Base-by-base conservation (phyloP, 2,329 filamentous ascomycete species). In the Xylariaceae sp. region DNA sequence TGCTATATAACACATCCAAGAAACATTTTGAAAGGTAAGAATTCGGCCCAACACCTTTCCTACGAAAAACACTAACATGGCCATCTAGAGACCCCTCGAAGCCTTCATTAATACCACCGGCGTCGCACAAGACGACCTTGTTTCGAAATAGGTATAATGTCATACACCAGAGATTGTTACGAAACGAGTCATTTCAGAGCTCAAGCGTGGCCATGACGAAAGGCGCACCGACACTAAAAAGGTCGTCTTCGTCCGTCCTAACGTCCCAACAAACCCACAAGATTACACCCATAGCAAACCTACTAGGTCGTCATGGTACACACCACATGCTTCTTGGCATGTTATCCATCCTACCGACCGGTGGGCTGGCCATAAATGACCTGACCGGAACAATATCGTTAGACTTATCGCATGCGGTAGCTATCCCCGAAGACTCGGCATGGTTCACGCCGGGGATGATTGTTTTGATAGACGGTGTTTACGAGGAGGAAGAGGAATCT, bases 371-470 rank as follows among this genome's bases (percentile, higher is more conserved):
- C 2, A 80, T 99, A 18, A 89, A 86, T 57, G 94, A 99, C 63
- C 71, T 94, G 30, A 92, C 90, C 0, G 94, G 92, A 15, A 92
- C 88, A 45, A 95, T 99, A 60, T 78, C 82, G 2, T 75, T 99
- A 1, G 90, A 97, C 58, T 71, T 97, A 11, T 80, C 83, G 17
- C 87, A 92, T 62, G 89, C 92, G 0, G 83, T 85, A 18, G 83
- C 87, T 12, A 86, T 96, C 48, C 91, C 91, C 0, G 85, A 90
- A 52, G 85, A 92, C 63, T 90, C 89, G 19, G 86, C 89, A 4
- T 99, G 90, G 87, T 96, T 96, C 64, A 84, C 86, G 5, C 91
- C 94, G 0, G 95, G 95, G 3, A 97, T 97, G 90, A 88, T 99
- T 42, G 88, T 97, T 3, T 78, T 99, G 0, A 83, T 96, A 0